Evolutionary conservation across 1,284 basidiomycete species (phyloP).

Genomic region (Pholiota adiposa): DNA sequence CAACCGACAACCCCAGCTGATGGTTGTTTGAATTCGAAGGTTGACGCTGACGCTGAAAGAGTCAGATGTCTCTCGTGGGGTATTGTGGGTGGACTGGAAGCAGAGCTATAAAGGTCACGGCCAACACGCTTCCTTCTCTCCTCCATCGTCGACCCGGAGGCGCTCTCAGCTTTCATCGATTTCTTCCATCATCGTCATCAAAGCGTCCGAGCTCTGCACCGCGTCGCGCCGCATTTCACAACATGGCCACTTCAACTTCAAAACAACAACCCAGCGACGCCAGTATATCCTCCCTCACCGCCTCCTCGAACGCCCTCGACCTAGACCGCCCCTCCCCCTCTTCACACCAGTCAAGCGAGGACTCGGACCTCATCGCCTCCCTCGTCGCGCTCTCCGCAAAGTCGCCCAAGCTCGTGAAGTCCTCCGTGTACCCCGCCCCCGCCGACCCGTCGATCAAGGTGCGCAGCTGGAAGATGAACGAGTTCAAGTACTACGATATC

Average conservation of each 20-base stretch:
- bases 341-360: slow-evolving; percentile 24
- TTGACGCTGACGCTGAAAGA: background rate
- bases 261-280: too few relatives aligned
- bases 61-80: background rate
- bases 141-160: background rate
- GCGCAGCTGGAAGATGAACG: slow-evolving; percentile 94
- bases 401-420: slow-evolving; percentile 63
- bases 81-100: background rate
- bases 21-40: too few relatives aligned
- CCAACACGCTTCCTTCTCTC: background rate
- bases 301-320: background rate
- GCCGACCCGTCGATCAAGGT: slow-evolving; percentile 58
- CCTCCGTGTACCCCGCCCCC: slow-evolving; percentile 56
- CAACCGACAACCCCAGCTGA: too few relatives aligned
- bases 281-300: too few relatives aligned
- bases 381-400: slow-evolving; percentile 55
- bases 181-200: background rate
- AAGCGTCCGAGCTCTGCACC: background rate
- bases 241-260: too few relatives aligned
- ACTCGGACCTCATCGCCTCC: slow-evolving; percentile 60
- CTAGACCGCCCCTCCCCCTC: too few relatives aligned
- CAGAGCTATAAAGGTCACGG: background rate
- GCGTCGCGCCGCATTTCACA: too few relatives aligned
- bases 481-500: slow-evolving; percentile 88
- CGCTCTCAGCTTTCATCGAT: background rate